Conservation (phyloP, 768 basidiomycete species). For the Neoboletus subvelutipes region DNA sequence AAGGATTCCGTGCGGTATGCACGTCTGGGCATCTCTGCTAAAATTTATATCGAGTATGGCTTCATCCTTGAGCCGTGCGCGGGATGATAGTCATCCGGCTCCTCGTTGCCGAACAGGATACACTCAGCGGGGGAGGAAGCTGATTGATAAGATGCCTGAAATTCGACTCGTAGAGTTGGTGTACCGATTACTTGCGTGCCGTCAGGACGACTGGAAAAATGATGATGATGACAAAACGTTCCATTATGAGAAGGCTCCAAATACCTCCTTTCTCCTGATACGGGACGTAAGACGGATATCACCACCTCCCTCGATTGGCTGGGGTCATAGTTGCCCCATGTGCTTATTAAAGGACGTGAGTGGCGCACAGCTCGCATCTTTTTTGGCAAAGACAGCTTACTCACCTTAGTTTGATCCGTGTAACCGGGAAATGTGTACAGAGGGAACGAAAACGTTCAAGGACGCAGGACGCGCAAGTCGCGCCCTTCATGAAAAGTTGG, state of each 20-base stretch:
- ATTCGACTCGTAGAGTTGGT: background rate
- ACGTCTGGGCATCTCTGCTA: background rate
- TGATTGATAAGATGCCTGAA: constrained; percentile 1
- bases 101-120: background rate
- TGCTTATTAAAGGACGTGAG: background rate
- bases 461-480: background rate
- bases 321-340: background rate
- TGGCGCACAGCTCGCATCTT: background rate
- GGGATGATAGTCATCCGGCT: background rate
- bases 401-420: background rate
- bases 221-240: background rate
- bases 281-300: background rate
- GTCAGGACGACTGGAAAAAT: background rate
- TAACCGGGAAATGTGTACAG: too few relatives aligned
- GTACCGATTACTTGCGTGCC: background rate
- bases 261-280: background rate
- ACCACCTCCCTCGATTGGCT: background rate
- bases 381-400: background rate
- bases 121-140: background rate
- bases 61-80: constrained; percentile 16
- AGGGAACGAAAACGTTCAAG: background rate
- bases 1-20: background rate
- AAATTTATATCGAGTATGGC: constrained; percentile 11
- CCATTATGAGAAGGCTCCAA: background rate
- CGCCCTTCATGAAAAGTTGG: background rate